phyloP scores from a whole-genome alignment of 441 rosid species.

The Bruguiera hainesii region DNA sequence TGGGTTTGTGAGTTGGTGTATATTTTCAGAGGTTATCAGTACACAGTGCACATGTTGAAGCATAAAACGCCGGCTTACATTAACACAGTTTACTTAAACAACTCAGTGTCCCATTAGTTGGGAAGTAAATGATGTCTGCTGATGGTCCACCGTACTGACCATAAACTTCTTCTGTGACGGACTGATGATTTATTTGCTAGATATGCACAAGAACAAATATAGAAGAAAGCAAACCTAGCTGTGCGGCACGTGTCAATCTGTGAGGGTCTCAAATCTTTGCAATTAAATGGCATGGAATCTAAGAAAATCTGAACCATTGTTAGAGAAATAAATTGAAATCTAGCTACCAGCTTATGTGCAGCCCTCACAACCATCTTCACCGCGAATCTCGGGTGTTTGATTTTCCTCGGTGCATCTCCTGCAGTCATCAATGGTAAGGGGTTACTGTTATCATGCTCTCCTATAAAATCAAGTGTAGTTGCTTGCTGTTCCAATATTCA shows the following conservation, averaged over 20 bases:
- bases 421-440: background rate
- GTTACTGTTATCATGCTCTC: background rate
- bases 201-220: too few relatives aligned
- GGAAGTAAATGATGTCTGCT: too few relatives aligned
- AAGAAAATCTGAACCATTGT: conserved; percentile 7
- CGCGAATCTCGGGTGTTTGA: background rate
- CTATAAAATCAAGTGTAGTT: conserved; percentile 12
- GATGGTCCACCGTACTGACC: too few relatives aligned
- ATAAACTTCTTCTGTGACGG: too few relatives aligned
- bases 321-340: background rate
- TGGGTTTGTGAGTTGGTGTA: too few relatives aligned
- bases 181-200: too few relatives aligned
- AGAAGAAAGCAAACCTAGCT: background rate
- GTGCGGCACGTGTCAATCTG: background rate
- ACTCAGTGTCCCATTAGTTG: too few relatives aligned
- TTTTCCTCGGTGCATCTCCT: background rate
- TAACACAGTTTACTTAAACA: too few relatives aligned
- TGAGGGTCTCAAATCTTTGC: background rate
- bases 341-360: conserved; percentile 1
- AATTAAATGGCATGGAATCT: background rate
- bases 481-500: background rate
- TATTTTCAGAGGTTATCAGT: too few relatives aligned
- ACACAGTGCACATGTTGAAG: too few relatives aligned
- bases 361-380: background rate
- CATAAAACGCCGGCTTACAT: too few relatives aligned